phyloP scores from a whole-genome alignment of 441 rosid species.

The Cnidoscolus chayamansa region DNA sequence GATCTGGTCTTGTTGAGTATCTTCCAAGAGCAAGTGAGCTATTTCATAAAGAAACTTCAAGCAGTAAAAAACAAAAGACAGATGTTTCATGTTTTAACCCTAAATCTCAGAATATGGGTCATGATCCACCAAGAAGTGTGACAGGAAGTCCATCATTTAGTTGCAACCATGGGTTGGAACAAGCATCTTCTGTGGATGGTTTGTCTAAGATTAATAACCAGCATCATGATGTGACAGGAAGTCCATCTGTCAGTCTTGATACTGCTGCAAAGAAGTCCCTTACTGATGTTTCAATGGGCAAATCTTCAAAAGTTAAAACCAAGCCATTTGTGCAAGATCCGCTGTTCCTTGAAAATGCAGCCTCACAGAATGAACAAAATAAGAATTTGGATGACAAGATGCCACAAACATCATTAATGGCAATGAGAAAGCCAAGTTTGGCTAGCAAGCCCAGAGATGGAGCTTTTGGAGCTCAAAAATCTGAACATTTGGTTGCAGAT shows the following conservation, averaged over 20 bases:
- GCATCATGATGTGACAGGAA: conserved; percentile 1
- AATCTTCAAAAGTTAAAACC: conserved; percentile 15
- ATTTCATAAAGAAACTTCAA: conserved; percentile 28
- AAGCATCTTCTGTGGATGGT: conserved; percentile 22
- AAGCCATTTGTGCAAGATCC: conserved; percentile 18
- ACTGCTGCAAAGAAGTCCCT: conserved; percentile 26
- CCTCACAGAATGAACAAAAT: conserved; percentile 14
- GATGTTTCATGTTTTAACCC: conserved; percentile 31
- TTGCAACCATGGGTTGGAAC: conserved; percentile 30
- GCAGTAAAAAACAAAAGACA: conserved; percentile 34
- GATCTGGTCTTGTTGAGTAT: conserved; percentile 29
- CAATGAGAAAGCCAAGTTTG: conserved; percentile 21
- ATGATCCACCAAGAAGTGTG: conserved; percentile 28
- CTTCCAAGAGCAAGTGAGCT: conserved; percentile 30
- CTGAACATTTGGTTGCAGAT: conserved; percentile 24
- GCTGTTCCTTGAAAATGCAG: conserved; percentile 7
- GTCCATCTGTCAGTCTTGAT: conserved; percentile 12
- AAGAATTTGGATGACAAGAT: conserved; percentile 26
- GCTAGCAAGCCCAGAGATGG: conserved; percentile 17
- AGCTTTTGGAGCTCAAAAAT: conserved; percentile 18
- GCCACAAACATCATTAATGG: conserved; percentile 31
- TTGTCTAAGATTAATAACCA: conserved; percentile 22
- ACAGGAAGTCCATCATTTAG: conserved; percentile 28
- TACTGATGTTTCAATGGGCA: conserved; percentile 24
- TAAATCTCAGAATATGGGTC: conserved; percentile 34